Evolutionary conservation across 768 basidiomycete species (phyloP), one percentile per base, ranked within the genome.

Genomic region (Gyrodon lividus): DNA sequence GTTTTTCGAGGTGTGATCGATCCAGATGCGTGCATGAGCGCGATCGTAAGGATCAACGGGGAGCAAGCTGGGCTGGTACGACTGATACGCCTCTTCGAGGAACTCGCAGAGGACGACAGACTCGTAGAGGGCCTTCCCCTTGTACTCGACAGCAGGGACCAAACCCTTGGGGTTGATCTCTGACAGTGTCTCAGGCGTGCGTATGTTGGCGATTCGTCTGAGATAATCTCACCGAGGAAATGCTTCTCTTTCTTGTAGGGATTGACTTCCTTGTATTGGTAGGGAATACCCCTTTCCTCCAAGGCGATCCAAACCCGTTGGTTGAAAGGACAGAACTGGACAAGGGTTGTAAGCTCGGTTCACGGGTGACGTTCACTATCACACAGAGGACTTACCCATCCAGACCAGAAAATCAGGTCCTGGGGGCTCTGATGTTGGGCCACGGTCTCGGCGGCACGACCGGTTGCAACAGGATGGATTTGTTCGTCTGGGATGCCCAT

Each of bases 151-250:
- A 0, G 77, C 72, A 0, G 86, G 86, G 10, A 89, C 85, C 39
- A 87, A 76, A 5, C 87, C 86, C 59, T 82, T 84, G 0, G 87
- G 86, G 53, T 86, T 86, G 58, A 88, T 76, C 30, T 72, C 74
- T 72, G 61, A 42, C 54, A 26, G 17, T n/a, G 17, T 31, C 13
- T 31, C 31, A 31, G 31, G 31, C 31, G 17, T 37, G 35, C 7
- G 35, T 19, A 37, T 8, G 35, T 9, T 6, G 2, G 17, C 7
- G 35, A 17, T 10, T 28, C 28, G 28, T 28, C 8, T 28, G 28
- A 37, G 35, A 39, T 24, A 13, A 34, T 50, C 73, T 31, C 52
- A 78, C 80, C 76, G 26, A 82, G 70, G 60, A 81, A 82, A 37
- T 78, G 73, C 14, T 74, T 67, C 59, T 81, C 81, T 58, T 86